These are phyloP conservation scores for Podospora didyma DNA, from an alignment of 495 filamentous ascomycete genomes.

Conservation along the genomic window DNA sequence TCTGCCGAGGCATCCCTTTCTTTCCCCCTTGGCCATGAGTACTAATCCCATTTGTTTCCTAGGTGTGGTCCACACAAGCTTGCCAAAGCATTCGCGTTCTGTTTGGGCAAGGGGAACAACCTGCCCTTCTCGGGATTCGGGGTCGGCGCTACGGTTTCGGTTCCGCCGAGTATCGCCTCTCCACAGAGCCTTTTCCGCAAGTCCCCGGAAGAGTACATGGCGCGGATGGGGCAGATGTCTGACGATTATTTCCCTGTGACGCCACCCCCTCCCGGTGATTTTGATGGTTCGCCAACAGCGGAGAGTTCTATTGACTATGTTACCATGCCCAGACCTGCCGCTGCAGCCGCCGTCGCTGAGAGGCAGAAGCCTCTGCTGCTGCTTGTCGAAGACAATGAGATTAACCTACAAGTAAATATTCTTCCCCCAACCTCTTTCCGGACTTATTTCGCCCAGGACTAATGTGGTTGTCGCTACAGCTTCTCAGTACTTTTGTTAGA, in stretches of 20 bases:
- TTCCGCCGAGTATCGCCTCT: neutral
- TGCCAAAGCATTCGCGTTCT: slow-evolving; percentile 11
- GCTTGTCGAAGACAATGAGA: slow-evolving; percentile 3
- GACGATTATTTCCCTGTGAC: neutral
- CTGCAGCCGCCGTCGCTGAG: neutral
- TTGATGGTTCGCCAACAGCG: too few species aligned
- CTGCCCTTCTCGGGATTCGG: neutral
- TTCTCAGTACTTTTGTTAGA: slow-evolving; percentile 5
- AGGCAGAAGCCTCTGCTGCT: neutral
- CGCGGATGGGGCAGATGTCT: neutral
- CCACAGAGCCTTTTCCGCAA: neutral
- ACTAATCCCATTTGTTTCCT: neutral
- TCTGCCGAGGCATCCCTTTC: too few species aligned
- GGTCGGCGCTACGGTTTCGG: too few species aligned
- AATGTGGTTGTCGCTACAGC: neutral
- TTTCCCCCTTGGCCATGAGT: neutral
- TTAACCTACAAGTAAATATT: slow-evolving; percentile 2
- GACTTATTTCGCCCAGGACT: neutral
- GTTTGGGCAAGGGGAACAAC: neutral
- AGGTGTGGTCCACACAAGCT: slow-evolving; percentile 14
- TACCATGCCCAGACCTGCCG: neutral
- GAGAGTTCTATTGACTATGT: too few species aligned
- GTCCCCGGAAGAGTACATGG: neutral
- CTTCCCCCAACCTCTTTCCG: neutral
- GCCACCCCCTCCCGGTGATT: neutral